A percentile compares a stretch with the other conserved stretches of the same genome.
Conservation (phyloP, 139 green algal species). For the Zygnema cylindricum region DNA sequence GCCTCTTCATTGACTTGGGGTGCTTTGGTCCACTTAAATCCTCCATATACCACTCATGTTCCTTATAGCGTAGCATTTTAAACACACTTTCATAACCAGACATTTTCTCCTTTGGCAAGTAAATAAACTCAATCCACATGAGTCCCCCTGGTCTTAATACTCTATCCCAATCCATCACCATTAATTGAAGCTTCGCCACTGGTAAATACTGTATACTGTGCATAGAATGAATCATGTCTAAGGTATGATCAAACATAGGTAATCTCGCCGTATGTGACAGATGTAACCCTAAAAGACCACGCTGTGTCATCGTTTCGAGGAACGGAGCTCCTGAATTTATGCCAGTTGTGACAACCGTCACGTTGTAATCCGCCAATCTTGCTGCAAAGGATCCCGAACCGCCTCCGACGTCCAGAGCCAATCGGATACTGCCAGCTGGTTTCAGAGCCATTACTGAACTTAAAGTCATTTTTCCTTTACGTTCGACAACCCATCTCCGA, state of each 20-base stretch:
- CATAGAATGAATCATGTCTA: constrained; percentile 31
- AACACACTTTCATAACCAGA: not conserved
- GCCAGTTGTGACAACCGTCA: constrained; percentile 4
- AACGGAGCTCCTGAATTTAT: constrained; percentile 23
- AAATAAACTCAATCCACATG: constrained; percentile 18
- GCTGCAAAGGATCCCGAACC: constrained; percentile 19
- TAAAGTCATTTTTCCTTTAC: not conserved
- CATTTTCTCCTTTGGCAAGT: not conserved
- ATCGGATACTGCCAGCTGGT: not conserved
- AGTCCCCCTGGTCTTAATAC: constrained; percentile 19
- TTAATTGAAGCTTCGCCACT: not conserved
- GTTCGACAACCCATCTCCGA: not conserved
- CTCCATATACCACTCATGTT: constrained; percentile 27
- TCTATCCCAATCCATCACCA: constrained; percentile 27
- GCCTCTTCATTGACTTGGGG: not conserved
- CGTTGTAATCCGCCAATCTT: not conserved
- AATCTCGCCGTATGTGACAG: constrained; percentile 22
- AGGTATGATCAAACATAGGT: constrained; percentile 27
- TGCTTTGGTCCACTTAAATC: not conserved
- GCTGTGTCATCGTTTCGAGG: constrained; percentile 16
- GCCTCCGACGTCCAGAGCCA: not conserved
- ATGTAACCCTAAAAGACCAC: constrained; percentile 7
- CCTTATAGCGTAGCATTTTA: not conserved
- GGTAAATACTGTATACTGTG: constrained; percentile 24
- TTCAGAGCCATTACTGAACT: not conserved